Evolutionary conservation across 345 rosid species (phyloP), one percentile per base, ranked within the genome.

Genomic region (Syzygium aqueum): DNA sequence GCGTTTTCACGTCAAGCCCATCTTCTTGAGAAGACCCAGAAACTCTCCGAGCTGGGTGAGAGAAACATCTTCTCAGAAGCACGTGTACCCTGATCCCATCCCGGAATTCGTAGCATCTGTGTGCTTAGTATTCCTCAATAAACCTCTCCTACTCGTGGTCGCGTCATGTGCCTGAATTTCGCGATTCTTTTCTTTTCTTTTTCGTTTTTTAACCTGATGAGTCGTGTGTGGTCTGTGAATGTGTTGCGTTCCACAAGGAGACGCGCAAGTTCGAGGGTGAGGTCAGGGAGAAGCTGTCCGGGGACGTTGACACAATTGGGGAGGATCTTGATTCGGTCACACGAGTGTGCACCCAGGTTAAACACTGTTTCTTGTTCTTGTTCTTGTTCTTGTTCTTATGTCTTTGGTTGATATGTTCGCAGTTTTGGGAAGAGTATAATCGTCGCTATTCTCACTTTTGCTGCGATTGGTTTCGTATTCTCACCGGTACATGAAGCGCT

Each of bases 61-160:
- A 46, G 9, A 89, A 53, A 22, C 86, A 12, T 53, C 88, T 56
- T 56, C 86, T 46, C 91, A 88, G 85, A 90, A 91, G 28, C 91
- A 88, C 85, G 88, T 88, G 28, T 91, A 88, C 90, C 92, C 92
- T 11, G 90, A 89, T 85, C 96, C 96, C 17, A 87, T 89, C 85
- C 93, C 92, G 27, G 89, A 91, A 65, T 94, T 93, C 46, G 92
- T 92, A 28, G 85, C 84, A 53, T 87, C 90, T 28, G 94, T 92
- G 80, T 83, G 92, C 78, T 43, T 43, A 33, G 13, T 54, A n/a
- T 22, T 5, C 14, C 21, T 14, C 28, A 49, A 4, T 10, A 27
- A 73, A 6, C 43, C 7, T 22, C 19, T 53, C 40, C 61, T 0
- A 17, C 15, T 37, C 53, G 12, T 53, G 27, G 37, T 25, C 37